phyloP scores from a whole-genome alignment of 208 protist species.

The Leishmania mexicana region DNA sequence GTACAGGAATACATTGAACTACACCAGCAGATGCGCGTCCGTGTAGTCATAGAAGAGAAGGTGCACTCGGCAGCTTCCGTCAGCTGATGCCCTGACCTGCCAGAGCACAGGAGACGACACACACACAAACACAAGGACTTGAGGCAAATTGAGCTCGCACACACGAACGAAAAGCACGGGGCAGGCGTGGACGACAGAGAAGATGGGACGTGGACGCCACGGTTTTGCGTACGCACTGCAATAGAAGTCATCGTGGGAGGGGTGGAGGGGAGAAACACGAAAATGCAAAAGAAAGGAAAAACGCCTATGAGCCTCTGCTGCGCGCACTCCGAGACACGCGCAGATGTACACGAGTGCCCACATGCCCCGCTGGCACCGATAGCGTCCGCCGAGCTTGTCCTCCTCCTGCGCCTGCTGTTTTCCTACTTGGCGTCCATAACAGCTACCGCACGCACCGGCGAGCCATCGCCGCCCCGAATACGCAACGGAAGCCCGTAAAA shows the following conservation, averaged over 20 bases:
- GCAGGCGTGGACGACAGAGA: neutral
- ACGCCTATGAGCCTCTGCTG: neutral
- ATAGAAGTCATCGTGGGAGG: neutral
- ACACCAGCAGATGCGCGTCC: neutral
- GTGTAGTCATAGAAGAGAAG: neutral
- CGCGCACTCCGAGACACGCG: no score
- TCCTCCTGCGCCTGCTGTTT: neutral
- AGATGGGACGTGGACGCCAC: neutral
- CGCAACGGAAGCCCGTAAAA: slow-evolving; percentile 52
- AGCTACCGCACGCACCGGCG: slow-evolving; percentile 49
- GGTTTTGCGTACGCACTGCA: neutral
- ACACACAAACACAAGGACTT: neutral
- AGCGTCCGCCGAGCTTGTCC: neutral
- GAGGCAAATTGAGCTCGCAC: neutral
- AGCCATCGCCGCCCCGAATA: slow-evolving; percentile 49
- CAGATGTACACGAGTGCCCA: neutral
- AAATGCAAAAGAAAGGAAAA: neutral
- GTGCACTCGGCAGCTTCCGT: neutral
- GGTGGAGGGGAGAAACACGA: no score
- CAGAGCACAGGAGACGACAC: neutral
- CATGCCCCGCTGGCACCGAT: neutral
- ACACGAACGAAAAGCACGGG: neutral
- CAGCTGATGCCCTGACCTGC: no score
- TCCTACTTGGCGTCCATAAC: slow-evolving; percentile 18
- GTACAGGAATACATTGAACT: neutral